Base-by-base conservation (phyloP, 352 stramenopile species). In the Peronosclerospora sorghi region DNA sequence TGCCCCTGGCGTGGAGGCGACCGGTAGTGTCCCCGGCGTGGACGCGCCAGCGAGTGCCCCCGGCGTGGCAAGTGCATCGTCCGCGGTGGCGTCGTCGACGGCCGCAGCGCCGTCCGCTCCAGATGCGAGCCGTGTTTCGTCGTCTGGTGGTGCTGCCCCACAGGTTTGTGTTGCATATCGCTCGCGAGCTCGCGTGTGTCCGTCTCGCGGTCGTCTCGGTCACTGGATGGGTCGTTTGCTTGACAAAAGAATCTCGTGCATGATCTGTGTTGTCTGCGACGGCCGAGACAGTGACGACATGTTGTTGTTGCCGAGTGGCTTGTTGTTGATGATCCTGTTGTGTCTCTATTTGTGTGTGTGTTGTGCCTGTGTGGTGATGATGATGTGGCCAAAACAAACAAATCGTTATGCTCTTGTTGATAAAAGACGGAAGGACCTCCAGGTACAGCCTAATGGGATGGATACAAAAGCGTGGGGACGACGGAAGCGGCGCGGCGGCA, bases 91-190 rank as follows among this genome's bases (percentile, higher is more conserved):
- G 21, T 26, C 21, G 23, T 17, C 49, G 36, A 38, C 40, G 10
- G 40, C 49, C 17, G 35, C 39, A 13, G 34, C 32, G 29, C 47
- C 39, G 28, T 43, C 14, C 21, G 20, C 29, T 24, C 26, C 20
- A 32, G 54, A 59, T 28, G 50, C 50, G 30, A 53, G 56, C n/a
- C n/a, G n/a, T n/a, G n/a, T n/a, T 51, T 38, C 49, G 43, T n/a
- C 46, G 23, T 30, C 37, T 5, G 34, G 45, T 15, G 47, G 43
- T 17, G 41, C 44, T 24, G 39, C 57, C 46, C 42, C 59, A 54
- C 63, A 86, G 73, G 73, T 86, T 83, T 65, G 73, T 86, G 77
- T 40, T 73, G 39, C 73, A 41, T 30, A 68, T 70, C 64, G 51
- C 63, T 28, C 45, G 34, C 51, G 20, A 14, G 27, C 23, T 35